Evolutionary conservation across 345 rosid species (phyloP).

Genomic region (Pseudoturritis turrita): DNA sequence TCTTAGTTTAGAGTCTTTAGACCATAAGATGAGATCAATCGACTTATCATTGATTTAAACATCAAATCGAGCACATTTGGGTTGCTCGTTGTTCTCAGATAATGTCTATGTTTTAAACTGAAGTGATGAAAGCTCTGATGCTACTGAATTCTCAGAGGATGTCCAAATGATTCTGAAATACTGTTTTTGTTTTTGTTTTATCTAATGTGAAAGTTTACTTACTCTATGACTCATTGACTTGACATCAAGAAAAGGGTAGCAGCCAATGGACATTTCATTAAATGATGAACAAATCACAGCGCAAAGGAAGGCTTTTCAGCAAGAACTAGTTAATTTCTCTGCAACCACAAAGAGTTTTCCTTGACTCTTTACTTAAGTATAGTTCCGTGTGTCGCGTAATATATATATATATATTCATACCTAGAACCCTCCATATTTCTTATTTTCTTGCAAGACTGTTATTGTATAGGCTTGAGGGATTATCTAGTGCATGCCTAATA

Average conservation of each 20-base stretch:
- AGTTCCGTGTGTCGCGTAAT: not conserved
- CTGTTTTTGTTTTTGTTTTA: not conserved
- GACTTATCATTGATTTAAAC: not conserved
- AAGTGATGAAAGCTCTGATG: not conserved
- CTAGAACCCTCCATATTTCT: not conserved
- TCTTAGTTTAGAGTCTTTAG: conserved; percentile 5
- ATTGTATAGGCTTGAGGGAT: not conserved
- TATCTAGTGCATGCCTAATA: not conserved
- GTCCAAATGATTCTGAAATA: not conserved
- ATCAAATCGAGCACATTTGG: not conserved
- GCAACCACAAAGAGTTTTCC: not conserved
- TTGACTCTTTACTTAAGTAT: not conserved
- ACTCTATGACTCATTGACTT: not conserved
- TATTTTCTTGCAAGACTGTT: not conserved
- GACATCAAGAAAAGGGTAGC: conserved; percentile 12
- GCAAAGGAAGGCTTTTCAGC: not conserved
- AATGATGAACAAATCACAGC: conserved; percentile 12
- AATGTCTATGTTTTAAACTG: not conserved
- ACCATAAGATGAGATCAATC: not conserved
- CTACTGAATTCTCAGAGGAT: conserved; percentile 5
- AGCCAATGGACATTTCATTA: conserved; percentile 9
- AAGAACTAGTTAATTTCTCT: not conserved
- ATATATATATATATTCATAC: not conserved
- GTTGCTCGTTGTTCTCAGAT: not conserved
- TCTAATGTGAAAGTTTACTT: not conserved